Evolutionary conservation across 164 flowering plant species (phyloP).

Genomic region (Stephania cephalantha): DNA sequence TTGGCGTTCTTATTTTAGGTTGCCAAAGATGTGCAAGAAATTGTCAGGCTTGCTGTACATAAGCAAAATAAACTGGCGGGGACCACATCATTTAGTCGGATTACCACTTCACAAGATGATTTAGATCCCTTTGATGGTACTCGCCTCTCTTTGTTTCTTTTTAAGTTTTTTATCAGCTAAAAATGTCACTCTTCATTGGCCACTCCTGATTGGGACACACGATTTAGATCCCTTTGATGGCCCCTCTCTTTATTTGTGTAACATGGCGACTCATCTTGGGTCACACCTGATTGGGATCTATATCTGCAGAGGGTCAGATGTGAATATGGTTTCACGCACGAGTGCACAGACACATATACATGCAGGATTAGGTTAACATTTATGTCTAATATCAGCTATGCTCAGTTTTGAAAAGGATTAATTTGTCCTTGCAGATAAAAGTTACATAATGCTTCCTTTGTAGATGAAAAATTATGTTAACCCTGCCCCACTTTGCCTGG

Average conservation of each 20-base stretch:
- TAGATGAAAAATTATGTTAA: background rate
- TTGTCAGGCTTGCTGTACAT: constrained; percentile 74
- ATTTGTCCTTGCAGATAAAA: too few species aligned
- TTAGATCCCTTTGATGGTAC: constrained; percentile 88
- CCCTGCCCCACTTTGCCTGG: background rate
- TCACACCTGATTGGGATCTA: too few species aligned
- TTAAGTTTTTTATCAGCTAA: background rate
- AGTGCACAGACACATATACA: too few species aligned
- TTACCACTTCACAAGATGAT: constrained; percentile 43
- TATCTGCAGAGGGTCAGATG: too few species aligned
- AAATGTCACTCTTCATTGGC: background rate
- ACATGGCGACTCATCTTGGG: background rate
- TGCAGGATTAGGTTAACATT: too few species aligned
- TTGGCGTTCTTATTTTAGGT: constrained; percentile 34
- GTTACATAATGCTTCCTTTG: too few species aligned
- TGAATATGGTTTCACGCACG: too few species aligned
- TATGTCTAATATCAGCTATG: too few species aligned
- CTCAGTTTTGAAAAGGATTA: too few species aligned
- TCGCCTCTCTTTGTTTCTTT: constrained; percentile 8
- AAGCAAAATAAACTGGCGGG: constrained; percentile 54
- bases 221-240: constrained; percentile 87
- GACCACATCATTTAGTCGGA: constrained; percentile 62
- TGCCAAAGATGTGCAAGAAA: constrained; percentile 71
- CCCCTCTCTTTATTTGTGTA: constrained; percentile 18
- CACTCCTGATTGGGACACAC: constrained; percentile 7